Evolutionary conservation across 106 monocot genomes (phyloP).

Genomic region (Dendrobium catenatum): DNA sequence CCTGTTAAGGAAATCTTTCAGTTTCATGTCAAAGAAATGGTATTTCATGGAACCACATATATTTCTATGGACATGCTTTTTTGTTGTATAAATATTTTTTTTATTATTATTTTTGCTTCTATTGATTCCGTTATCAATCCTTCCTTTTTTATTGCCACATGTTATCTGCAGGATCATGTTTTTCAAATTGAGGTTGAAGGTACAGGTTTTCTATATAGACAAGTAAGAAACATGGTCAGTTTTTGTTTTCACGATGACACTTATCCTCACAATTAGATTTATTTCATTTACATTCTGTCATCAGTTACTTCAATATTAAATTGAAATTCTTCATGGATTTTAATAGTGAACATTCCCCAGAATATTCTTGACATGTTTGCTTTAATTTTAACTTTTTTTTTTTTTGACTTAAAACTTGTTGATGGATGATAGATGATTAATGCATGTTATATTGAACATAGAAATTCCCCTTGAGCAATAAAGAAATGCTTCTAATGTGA

Average conservation of each 20-base stretch:
- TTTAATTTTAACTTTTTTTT: not conserved
- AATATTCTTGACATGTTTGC: not conserved
- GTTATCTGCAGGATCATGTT: constrained; percentile 32
- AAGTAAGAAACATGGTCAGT: constrained; percentile 90
- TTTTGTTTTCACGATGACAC: constrained; percentile 3
- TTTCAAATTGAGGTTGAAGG: constrained; percentile 84
- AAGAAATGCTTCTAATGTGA: no score
- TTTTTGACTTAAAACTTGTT: not conserved
- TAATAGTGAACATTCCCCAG: not conserved
- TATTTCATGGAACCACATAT: constrained; percentile 15
- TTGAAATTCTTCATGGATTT: not conserved
- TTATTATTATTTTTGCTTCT: not conserved
- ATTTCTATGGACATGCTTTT: not conserved
- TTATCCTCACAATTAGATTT: not conserved
- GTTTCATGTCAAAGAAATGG: constrained; percentile 60
- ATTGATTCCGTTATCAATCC: not conserved
- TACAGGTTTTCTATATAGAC: constrained; percentile 70
- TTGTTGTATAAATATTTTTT: not conserved
- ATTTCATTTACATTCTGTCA: not conserved
- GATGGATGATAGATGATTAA: not conserved
- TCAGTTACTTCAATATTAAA: not conserved
- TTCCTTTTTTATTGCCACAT: not conserved
- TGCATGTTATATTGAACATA: no score
- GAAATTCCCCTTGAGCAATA: no score
- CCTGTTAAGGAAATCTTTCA: constrained; percentile 68